These are phyloP conservation scores for Petunia axillaris DNA, from an alignment of 257 asterid species.

Conservation along the genomic window DNA sequence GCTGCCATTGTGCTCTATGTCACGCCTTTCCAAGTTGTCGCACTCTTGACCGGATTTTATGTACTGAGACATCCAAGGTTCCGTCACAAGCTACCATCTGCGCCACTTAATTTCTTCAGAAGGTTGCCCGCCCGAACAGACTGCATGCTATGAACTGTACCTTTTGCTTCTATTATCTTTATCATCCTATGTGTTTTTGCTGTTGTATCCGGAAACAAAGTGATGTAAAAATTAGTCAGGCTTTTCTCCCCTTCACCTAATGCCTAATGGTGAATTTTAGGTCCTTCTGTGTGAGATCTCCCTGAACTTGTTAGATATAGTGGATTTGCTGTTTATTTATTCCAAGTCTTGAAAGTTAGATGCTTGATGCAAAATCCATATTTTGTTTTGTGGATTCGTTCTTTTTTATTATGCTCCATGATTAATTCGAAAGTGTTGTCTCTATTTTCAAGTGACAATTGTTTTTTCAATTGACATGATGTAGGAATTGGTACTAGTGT, in stretches of 20 bases:
- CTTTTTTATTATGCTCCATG: neutral
- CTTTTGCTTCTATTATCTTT: neutral
- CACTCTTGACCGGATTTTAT: constrained; percentile 21
- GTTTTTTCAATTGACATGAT: neutral
- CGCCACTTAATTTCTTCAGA: constrained; percentile 29
- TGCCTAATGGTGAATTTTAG: constrained; percentile 3
- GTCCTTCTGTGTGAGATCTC: constrained; percentile 20
- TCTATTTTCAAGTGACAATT: neutral
- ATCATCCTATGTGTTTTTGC: neutral
- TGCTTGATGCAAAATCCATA: constrained; percentile 14
- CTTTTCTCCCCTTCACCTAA: neutral
- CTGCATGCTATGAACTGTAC: constrained; percentile 23
- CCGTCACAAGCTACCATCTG: constrained; percentile 31
- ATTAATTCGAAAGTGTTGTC: neutral
- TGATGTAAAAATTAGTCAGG: constrained; percentile 13
- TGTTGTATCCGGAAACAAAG: neutral
- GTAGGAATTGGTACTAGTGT: neutral
- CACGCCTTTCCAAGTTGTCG: constrained; percentile 21
- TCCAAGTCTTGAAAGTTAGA: neutral
- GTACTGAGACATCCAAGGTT: constrained; percentile 32
- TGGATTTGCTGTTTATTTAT: constrained; percentile 18
- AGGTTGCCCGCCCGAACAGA: constrained; percentile 32
- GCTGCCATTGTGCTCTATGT: constrained; percentile 31
- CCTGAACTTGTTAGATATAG: constrained; percentile 14
- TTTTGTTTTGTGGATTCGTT: neutral